A percentile compares a stretch with the other conserved stretches of the same genome.
Evolutionary conservation across 140 eudicot species (phyloP).

Genomic region (Cichorium intybus): DNA sequence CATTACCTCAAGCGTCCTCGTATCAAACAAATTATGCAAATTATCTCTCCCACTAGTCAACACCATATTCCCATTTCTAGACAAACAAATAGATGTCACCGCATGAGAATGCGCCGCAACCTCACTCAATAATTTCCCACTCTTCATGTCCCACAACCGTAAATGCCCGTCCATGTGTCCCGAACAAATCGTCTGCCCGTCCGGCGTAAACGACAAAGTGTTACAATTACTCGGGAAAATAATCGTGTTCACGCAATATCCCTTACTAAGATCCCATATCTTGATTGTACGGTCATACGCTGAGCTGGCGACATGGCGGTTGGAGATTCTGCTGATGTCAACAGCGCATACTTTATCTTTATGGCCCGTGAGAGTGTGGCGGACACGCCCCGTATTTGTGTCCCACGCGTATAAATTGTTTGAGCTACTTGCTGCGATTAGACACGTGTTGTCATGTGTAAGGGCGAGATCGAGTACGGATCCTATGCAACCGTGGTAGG

Average conservation of each 20-base stretch:
- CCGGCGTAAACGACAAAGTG: slow-evolving; percentile 65
- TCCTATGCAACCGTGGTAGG: slow-evolving; percentile 75
- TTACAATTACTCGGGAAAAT: slow-evolving; percentile 84
- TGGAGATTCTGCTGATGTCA: slow-evolving; percentile 69
- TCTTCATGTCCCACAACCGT: slow-evolving; percentile 79
- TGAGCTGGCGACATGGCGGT: slow-evolving; percentile 71
- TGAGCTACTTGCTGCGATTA: slow-evolving; percentile 85
- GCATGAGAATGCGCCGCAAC: slow-evolving; percentile 85
- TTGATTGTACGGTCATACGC: slow-evolving; percentile 94
- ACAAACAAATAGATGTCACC: slow-evolving; percentile 69
- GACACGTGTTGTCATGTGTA: slow-evolving; percentile 64
- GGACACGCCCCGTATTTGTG: slow-evolving; percentile 62
- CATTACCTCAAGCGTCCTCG: slow-evolving; percentile 60
- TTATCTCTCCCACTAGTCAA: slow-evolving; percentile 94
- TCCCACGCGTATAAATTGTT: slow-evolving; percentile 85
- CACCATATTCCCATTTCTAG: slow-evolving; percentile 75
- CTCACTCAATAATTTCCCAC: slow-evolving; percentile 74
- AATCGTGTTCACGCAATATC: slow-evolving; percentile 77
- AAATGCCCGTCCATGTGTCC: slow-evolving; percentile 94
- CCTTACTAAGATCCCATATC: slow-evolving; percentile 87
- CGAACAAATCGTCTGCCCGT: slow-evolving; percentile 82
- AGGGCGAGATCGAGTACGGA: slow-evolving; percentile 77
- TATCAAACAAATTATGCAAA: slow-evolving; percentile 80
- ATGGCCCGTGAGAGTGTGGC: slow-evolving; percentile 90
- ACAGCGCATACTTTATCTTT: slow-evolving; percentile 90